These are phyloP conservation scores for Fistulinella prunicolor DNA, from an alignment of 768 basidiomycete genomes.

Conservation along the genomic window DNA sequence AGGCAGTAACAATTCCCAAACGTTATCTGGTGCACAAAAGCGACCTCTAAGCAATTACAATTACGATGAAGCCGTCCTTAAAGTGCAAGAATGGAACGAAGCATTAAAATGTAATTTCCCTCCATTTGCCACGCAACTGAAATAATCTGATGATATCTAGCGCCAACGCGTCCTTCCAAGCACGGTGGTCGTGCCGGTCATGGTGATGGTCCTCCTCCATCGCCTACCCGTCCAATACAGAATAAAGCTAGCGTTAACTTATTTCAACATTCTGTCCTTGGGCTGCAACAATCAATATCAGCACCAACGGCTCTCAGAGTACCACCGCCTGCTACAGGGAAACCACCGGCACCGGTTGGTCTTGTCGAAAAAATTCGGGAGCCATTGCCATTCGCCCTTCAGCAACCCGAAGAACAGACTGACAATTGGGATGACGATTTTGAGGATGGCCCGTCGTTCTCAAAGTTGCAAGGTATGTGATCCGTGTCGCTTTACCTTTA, in stretches of 20 bases:
- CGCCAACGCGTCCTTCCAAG: conserved; percentile 73
- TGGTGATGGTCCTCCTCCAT: conserved; percentile 40
- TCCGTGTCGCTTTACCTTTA: not conserved
- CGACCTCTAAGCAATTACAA: conserved; percentile 77
- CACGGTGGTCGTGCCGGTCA: conserved; percentile 44
- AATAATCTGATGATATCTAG: conserved; percentile 34
- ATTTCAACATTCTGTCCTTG: conserved; percentile 33
- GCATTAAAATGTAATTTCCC: conserved; percentile 74
- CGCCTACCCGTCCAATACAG: conserved; percentile 38
- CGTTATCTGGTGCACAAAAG: conserved; percentile 34
- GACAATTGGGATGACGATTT: conserved; percentile 99
- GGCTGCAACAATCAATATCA: conserved; percentile 35
- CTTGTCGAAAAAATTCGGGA: conserved; percentile 42
- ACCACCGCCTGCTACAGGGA: conserved; percentile 15
- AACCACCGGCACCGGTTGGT: conserved; percentile 26
- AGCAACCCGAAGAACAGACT: conserved; percentile 78
- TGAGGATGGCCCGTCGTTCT: conserved; percentile 86
- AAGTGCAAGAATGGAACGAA: conserved; percentile 99
- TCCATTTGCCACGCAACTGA: conserved; percentile 14
- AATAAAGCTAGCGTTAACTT: conserved; percentile 26
- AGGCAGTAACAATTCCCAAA: conserved; percentile 35
- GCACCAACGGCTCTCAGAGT: conserved; percentile 28
- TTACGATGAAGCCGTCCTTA: conserved; percentile 90
- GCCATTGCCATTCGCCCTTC: conserved; percentile 63
- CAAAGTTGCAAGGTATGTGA: conserved; percentile 64